phyloP scores from a whole-genome alignment of 148 eudicot species.

The Silene latifolia region DNA sequence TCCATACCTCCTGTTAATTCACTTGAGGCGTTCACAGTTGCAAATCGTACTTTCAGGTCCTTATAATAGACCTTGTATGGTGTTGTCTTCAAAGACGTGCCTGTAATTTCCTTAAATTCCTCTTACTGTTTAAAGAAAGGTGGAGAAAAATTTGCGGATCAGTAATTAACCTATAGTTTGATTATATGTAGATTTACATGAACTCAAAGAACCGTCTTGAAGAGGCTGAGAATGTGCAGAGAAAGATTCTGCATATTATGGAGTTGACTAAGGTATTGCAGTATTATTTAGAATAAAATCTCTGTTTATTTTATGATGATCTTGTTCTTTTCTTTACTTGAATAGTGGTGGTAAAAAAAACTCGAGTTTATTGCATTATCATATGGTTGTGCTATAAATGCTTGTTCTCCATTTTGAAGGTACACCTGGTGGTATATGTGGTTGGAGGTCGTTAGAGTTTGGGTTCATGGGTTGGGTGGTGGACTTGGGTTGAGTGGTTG shows the following conservation, averaged over 20 bases:
- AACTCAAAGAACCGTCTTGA: constrained; percentile 43
- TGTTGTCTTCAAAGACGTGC: not conserved
- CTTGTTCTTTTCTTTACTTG: not conserved
- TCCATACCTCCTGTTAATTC: no score
- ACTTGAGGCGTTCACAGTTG: no score
- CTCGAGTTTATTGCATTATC: not conserved
- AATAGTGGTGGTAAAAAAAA: not conserved
- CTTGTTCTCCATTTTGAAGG: not conserved
- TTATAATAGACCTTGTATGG: not conserved
- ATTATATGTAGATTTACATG: constrained; percentile 53
- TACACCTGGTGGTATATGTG: no score
- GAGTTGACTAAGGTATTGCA: constrained; percentile 80
- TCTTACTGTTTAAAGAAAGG: not conserved
- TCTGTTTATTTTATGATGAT: not conserved
- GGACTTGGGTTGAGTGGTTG: no score
- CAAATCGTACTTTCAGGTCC: not conserved
- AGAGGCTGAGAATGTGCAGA: constrained; percentile 66
- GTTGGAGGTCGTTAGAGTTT: no score
- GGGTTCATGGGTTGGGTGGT: no score
- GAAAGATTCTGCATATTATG: constrained; percentile 76
- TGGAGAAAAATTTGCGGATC: not conserved
- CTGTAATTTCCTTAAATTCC: not conserved
- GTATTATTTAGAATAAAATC: constrained; percentile 4
- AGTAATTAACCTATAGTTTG: not conserved
- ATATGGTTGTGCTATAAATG: constrained; percentile 4